Percentiles rank a stretch among this genome's conserved stretches.
These are phyloP conservation scores for Gossypium thurberi DNA, from an alignment of 345 rosid species.

Conservation along the genomic window DNA sequence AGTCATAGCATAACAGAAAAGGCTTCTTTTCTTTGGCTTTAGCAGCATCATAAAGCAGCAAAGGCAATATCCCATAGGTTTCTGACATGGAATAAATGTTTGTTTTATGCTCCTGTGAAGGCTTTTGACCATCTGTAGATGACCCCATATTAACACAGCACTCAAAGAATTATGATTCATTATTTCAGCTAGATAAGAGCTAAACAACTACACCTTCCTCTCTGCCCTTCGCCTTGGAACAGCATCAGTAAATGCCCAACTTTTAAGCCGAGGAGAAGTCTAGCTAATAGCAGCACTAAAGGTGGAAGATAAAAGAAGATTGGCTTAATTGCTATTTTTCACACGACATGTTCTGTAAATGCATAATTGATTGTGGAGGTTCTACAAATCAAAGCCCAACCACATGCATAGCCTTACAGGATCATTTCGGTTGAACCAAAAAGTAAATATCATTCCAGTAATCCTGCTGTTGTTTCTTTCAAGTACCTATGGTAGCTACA, in stretches of 20 bases:
- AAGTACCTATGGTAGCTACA: background rate
- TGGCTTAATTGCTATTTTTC: background rate
- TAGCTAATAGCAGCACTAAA: background rate
- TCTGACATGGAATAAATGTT: slow-evolving; percentile 3
- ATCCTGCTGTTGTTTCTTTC: background rate
- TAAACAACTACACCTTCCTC: background rate
- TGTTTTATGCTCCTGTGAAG: background rate
- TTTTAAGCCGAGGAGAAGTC: background rate
- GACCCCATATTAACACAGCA: background rate
- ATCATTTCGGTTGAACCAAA: background rate
- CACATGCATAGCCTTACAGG: background rate
- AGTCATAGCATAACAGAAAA: background rate
- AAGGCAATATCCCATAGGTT: background rate
- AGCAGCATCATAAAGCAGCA: background rate
- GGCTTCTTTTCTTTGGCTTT: background rate
- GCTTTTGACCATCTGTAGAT: background rate
- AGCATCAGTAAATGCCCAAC: background rate
- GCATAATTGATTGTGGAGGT: background rate
- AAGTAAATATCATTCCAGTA: background rate
- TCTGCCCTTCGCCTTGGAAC: background rate
- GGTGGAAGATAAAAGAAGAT: background rate
- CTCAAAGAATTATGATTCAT: background rate
- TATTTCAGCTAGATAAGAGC: background rate
- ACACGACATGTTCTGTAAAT: background rate
- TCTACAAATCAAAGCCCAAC: background rate